A percentile compares a stretch with the other conserved stretches of the same genome.
These are phyloP conservation scores for Porogramme epimiltina DNA, from an alignment of 1,284 basidiomycete species.

Conservation along the genomic window DNA sequence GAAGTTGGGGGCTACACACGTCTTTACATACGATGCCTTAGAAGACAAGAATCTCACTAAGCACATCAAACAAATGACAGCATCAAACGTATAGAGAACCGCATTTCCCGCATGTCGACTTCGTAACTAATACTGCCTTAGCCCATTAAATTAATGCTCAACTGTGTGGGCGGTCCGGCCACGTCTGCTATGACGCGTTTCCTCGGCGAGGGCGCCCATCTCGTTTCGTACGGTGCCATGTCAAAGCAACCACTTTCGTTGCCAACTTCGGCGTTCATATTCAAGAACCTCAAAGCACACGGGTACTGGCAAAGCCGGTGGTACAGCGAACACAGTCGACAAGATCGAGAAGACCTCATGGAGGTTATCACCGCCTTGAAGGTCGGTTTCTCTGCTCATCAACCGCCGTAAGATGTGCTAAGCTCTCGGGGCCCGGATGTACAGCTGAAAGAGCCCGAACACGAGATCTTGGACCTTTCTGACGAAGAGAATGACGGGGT, in stretches of 20 bases:
- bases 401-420: no score
- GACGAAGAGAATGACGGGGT: constrained; percentile 51
- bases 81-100: constrained; percentile 46
- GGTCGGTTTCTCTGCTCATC: no score
- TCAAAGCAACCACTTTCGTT: constrained; percentile 77
- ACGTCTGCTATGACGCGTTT: constrained; percentile 70
- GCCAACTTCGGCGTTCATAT: constrained; percentile 82
- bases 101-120: not conserved
- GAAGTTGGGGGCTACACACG: constrained; percentile 69
- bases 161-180: constrained; percentile 77
- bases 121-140: constrained; percentile 24
- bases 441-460: constrained; percentile 66
- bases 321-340: constrained; percentile 51
- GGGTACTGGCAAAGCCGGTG: constrained; percentile 82
- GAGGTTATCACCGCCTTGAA: constrained; percentile 53
- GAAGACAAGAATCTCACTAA: constrained; percentile 51
- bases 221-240: constrained; percentile 90
- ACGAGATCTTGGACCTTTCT: constrained; percentile 63
- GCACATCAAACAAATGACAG: constrained; percentile 59
- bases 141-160: constrained; percentile 69
- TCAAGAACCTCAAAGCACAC: constrained; percentile 71
- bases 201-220: constrained; percentile 63
- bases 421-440: not conserved
- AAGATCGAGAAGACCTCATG: constrained; percentile 49
- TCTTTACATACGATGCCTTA: constrained; percentile 76